phyloP scores from a whole-genome alignment of 2,329 filamentous ascomycete species.

The Colletotrichum lentis region DNA sequence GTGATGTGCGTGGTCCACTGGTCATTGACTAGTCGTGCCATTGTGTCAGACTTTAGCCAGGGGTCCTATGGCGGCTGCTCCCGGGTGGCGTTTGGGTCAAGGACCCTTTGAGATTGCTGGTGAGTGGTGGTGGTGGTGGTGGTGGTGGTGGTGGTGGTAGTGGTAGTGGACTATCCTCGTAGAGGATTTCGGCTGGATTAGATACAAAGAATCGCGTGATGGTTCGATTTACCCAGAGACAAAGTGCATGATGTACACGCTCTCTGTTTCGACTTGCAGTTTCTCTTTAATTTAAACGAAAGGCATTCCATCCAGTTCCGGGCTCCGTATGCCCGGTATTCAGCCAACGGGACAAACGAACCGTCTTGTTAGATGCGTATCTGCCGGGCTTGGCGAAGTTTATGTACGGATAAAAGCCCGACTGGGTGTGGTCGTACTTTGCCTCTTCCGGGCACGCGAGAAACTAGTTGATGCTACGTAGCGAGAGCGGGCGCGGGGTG shows the following conservation, averaged over 20 bases:
- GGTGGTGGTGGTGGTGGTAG: neutral
- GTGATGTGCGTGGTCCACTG: neutral
- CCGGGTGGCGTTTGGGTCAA: conserved; percentile 21
- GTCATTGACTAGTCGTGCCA: neutral
- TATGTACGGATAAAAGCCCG: conserved; percentile 30
- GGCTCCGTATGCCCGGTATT: neutral
- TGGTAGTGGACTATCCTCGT: neutral
- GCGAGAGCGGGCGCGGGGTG: conserved; percentile 32
- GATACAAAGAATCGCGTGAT: too few species aligned
- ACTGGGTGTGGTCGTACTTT: conserved; percentile 12
- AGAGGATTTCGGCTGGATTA: too few species aligned
- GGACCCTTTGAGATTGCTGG: neutral
- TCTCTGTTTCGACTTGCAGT: too few species aligned
- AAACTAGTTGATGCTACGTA: conserved; percentile 7
- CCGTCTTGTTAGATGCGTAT: conserved; percentile 2
- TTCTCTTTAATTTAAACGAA: too few species aligned
- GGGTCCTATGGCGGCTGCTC: conserved; percentile 28
- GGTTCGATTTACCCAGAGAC: too few species aligned
- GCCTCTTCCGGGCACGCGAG: neutral
- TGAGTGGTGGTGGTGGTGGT: neutral
- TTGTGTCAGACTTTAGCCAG: conserved; percentile 26
- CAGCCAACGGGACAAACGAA: conserved; percentile 15
- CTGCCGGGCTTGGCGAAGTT: conserved; percentile 21
- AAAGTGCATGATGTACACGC: too few species aligned
- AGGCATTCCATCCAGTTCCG: too few species aligned